Evolutionary conservation across 805 yeast species (phyloP).

Genomic region (Starmerella kuoi): DNA sequence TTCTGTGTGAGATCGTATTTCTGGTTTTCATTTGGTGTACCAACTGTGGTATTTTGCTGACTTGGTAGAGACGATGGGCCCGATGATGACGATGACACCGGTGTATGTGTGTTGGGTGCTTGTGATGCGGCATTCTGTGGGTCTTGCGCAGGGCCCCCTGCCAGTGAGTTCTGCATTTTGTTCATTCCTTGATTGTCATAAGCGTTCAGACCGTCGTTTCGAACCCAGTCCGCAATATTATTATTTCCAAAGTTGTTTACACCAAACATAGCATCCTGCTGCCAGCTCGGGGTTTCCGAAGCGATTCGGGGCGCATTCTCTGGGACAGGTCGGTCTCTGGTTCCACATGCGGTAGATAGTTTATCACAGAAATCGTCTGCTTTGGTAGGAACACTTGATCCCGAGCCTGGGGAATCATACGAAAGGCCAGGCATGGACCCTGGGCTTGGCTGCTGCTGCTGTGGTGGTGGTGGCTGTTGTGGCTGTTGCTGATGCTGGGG

Average conservation of each 20-base stretch:
- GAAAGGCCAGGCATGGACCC: constrained; percentile 11
- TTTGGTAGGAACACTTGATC: constrained; percentile 7
- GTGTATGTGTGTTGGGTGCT: background rate
- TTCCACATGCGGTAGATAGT: constrained; percentile 74
- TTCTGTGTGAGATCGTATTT: constrained; percentile 25
- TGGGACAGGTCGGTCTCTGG: constrained; percentile 42
- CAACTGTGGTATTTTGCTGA: background rate
- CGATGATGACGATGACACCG: too few relatives aligned
- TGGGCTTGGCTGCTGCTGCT: constrained; percentile 1
- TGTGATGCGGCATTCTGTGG: background rate
- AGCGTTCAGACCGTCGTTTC: constrained; percentile 5
- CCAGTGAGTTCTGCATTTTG: background rate
- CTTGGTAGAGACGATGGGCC: background rate
- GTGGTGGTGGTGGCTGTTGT: background rate
- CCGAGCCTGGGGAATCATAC: constrained; percentile 13
- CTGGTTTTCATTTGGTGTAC: background rate
- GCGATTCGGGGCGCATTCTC: constrained; percentile 17
- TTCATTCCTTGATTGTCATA: background rate
- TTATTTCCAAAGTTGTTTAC: too few relatives aligned
- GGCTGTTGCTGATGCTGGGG: background rate
- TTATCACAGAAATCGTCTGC: constrained; percentile 62
- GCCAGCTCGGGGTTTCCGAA: constrained; percentile 20
- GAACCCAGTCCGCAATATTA: constrained; percentile 9
- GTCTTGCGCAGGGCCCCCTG: background rate
- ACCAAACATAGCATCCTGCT: constrained; percentile 8